Evolutionary conservation across 169 alveolate genomes (phyloP).

Genomic region (Plasmodium billcollinsi): DNA sequence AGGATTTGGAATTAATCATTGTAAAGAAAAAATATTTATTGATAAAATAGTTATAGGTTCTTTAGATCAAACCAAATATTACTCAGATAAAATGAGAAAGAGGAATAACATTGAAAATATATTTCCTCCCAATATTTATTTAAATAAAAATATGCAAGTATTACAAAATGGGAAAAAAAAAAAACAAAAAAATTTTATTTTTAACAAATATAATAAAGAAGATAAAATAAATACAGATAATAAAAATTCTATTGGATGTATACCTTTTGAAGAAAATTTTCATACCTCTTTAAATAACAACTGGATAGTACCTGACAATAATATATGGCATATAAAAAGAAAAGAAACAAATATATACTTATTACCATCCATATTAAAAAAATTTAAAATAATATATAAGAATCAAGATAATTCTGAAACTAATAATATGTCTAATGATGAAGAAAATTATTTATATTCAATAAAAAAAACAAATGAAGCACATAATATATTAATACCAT

Average conservation of each 20-base stretch:
- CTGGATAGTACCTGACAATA: slow-evolving; percentile 31
- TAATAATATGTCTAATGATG: slow-evolving; percentile 9
- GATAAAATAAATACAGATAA: not conserved
- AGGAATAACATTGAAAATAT: not conserved
- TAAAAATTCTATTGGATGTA: slow-evolving; percentile 4
- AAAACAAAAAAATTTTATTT: not conserved
- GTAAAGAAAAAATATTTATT: slow-evolving; percentile 62
- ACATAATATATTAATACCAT: slow-evolving; percentile 41
- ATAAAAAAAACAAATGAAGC: slow-evolving; percentile 18
- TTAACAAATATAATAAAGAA: not conserved
- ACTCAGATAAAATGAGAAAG: not conserved
- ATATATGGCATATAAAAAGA: slow-evolving; percentile 15
- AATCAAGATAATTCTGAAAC: not conserved
- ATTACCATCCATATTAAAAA: no score
- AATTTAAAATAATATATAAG: not conserved
- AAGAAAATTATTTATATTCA: slow-evolving; percentile 25
- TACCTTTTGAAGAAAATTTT: slow-evolving; percentile 27
- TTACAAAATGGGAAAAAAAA: slow-evolving; percentile 1
- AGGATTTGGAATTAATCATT: slow-evolving; percentile 71
- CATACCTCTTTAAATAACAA: slow-evolving; percentile 31
- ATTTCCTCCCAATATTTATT: not conserved
- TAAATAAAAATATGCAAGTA: not conserved
- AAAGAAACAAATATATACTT: no score
- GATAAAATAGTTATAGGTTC: slow-evolving; percentile 76
- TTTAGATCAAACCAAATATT: slow-evolving; percentile 62